Conservation (phyloP, 225 moss, liverwort and hornwort genomes). For the Takakia lepidozioides region DNA sequence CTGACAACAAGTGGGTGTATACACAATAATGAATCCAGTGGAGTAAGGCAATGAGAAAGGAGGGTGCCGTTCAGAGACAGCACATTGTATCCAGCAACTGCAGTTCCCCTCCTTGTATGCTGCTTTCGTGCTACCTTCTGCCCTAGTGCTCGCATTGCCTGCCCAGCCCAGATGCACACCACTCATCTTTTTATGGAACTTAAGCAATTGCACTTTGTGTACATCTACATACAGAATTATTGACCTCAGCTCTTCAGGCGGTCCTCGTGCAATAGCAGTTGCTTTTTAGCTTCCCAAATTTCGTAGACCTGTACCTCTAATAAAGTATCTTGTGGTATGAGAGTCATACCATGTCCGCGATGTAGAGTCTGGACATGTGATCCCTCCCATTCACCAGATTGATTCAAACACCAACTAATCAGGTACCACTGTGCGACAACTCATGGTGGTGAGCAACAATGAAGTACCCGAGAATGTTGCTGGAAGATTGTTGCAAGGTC, state of each 20-base stretch:
- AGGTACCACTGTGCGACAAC: not conserved
- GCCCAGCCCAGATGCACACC: not conserved
- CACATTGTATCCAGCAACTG: not conserved
- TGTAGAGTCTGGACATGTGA: too few species aligned
- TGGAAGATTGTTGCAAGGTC: slow-evolving; percentile 2
- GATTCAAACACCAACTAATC: not conserved
- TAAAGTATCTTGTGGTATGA: too few species aligned
- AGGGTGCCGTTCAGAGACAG: not conserved
- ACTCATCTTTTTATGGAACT: not conserved
- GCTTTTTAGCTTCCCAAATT: too few species aligned
- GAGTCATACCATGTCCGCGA: too few species aligned
- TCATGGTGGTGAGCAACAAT: not conserved
- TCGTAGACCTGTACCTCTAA: too few species aligned
- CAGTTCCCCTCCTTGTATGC: not conserved
- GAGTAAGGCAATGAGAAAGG: not conserved
- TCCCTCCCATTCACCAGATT: not conserved
- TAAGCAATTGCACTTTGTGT: too few species aligned
- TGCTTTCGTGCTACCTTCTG: slow-evolving; percentile 1
- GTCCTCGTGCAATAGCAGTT: too few species aligned
- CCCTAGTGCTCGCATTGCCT: not conserved
- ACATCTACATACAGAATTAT: too few species aligned
- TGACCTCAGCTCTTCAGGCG: not conserved
- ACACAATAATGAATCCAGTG: too few species aligned
- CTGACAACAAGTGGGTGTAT: too few species aligned
- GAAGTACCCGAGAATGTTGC: not conserved